Evolutionary conservation across 768 basidiomycete species (phyloP), one percentile per base, ranked within the genome.

Genomic region (Trametes maxima): DNA sequence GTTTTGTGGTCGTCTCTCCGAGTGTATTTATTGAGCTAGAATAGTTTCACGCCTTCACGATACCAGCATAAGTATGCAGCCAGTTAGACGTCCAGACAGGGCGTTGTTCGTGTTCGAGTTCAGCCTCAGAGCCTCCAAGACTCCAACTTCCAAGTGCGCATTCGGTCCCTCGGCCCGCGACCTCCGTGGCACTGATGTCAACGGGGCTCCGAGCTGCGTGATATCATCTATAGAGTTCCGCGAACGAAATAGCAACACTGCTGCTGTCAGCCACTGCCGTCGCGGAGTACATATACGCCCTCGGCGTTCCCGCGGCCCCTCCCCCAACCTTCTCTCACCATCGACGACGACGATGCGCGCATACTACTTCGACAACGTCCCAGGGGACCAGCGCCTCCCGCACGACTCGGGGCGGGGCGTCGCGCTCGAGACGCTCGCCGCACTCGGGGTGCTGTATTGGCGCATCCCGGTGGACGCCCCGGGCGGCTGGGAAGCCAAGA

Each of bases 371-470:
- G 87, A 91, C 73, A 82, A 89, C 68, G n/a, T 83, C 33, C 81
- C 86, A 0, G 90, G 88, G 28, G 92, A 96, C 75, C 94, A 94
- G 70, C 85, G 90, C 37, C 82, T 90, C 5, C 83, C 81, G 0
- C 94, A 97, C 75, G 85, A 94, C 73, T 88, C 82, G 17, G 79
- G 82, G 19, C 80, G 76, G n/a, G 76, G 79, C 4, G 86, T 91
- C 22, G 69, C 80, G 0, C 57, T 72, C 7, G 76, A 80, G 10
- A 76, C 74, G 6, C 82, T 97, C 37, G 64, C 73, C 1, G 63
- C 73, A 25, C 74, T 94, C 59, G 88, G 88, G 1, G 85, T 96
- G 52, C 80, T 82, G 58, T 79, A 85, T 69, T 88, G 86, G 85
- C 73, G 75, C 28, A 84, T 93, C 64, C 87, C 90, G 0, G 77